phyloP scores from a whole-genome alignment of 805 yeast species.

The Candida stauntonica region DNA sequence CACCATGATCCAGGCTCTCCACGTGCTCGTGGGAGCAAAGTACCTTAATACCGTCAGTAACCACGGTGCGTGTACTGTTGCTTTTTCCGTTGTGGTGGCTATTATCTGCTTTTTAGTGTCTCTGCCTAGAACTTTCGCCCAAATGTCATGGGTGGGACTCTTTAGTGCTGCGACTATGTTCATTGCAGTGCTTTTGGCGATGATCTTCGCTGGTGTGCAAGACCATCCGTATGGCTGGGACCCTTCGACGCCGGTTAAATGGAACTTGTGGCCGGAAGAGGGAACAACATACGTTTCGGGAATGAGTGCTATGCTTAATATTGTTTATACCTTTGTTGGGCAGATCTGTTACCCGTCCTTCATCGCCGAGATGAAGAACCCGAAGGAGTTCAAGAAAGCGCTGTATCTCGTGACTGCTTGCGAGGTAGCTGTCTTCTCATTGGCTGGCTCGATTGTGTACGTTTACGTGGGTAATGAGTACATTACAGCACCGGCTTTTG shows the following conservation, averaged over 20 bases:
- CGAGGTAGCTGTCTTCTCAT: constrained; percentile 45
- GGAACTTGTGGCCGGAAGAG: constrained; percentile 44
- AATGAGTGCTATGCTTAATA: constrained; percentile 54
- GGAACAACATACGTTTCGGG: constrained; percentile 52
- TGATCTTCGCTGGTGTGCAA: constrained; percentile 51
- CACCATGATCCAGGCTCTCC: constrained; percentile 54
- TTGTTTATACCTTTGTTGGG: constrained; percentile 60
- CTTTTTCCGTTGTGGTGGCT: constrained; percentile 45
- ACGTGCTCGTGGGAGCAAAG: constrained; percentile 56
- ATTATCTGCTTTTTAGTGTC: constrained; percentile 47
- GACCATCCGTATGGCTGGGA: constrained; percentile 41
- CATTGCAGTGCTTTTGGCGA: constrained; percentile 47
- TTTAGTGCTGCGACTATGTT: constrained; percentile 56
- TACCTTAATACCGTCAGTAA: constrained; percentile 52
- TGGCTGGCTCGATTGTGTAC: constrained; percentile 55
- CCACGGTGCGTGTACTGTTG: constrained; percentile 48
- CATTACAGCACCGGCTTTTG: constrained; percentile 57
- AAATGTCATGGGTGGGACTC: constrained; percentile 46
- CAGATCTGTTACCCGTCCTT: constrained; percentile 62
- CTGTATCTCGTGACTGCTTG: constrained; percentile 45
- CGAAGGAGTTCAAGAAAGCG: constrained; percentile 55
- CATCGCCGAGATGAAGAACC: constrained; percentile 54
- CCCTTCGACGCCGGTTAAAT: constrained; percentile 36
- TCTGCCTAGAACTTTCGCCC: constrained; percentile 52
- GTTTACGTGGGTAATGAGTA: constrained; percentile 54